Base-by-base conservation (phyloP, 2,329 filamentous ascomycete species). In the Emmonsiellopsis sp. region DNA sequence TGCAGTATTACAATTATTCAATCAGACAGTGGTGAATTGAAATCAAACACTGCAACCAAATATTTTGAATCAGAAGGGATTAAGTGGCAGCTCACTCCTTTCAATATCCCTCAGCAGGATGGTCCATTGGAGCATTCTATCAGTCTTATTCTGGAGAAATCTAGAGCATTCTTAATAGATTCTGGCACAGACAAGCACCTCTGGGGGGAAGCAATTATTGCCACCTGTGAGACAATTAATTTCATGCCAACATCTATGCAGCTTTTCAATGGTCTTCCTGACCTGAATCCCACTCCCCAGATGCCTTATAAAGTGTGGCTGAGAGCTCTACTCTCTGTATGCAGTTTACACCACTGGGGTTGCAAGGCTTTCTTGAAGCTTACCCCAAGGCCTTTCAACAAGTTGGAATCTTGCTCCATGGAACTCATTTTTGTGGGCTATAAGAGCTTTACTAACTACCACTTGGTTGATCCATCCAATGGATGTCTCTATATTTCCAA, bases 311-410 rank as follows among this genome's bases (percentile, higher is more conserved):
- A 26, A 5, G 20, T 5, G 1, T 26, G 20, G 3, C 20, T 26
- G 20, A 5, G 3, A 26, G 20, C 20, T 26, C 5, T 26, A 26
- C 20, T 1, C 20, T 26, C 3, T 4, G 20, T 26, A 3, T 1
- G 0, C 3, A 26, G 3, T 26, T 2, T 26, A 3, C 3, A 26
- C 3, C 5, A 26, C 1, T 26, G 2, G 3, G 3, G 3, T 26
- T 26, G 1, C 20, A 26, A 26, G 3, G 1, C 20, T 26, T 26
- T 26, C 3, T 26, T 26, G 3, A 26, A 26, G 20, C 20, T 26
- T 26, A 26, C 3, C 1, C 1, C 2, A 1, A 26, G 5, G 20
- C 20, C 20, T 26, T 26, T 5, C 5, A 26, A 26, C 5, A 26
- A 26, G 20, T 26, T 26, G 3, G 3, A 26, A 26, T 26, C 20